Base-by-base conservation (phyloP, 2,329 filamentous ascomycete genomes). In the Penicillium brevicompactum region DNA sequence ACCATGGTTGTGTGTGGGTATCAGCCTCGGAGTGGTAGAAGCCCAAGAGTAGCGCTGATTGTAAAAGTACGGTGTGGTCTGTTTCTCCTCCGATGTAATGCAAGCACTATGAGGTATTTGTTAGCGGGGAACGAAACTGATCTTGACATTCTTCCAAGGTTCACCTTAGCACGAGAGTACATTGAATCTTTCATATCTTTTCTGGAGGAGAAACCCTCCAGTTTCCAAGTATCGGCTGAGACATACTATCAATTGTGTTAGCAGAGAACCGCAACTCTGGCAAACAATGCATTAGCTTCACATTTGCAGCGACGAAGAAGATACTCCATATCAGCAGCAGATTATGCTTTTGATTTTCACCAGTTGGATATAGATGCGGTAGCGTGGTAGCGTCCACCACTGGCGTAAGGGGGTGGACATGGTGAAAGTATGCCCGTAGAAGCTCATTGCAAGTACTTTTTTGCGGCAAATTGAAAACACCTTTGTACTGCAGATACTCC, bases 11-110 rank as follows among this genome's bases (percentile, higher is more conserved):
- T 8, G 68, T 70, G 11, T 75, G 70, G 46, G 79, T 74, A 46
- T 78, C 73, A 0, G 71, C 65, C 37, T 76, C 71, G 0, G 72
- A 71, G 46, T 76, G 76, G 70, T 74, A 80, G 51, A 76, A 78
- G 7, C 72, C 71, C 49, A 80, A 65, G 0, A 80, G 56, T 1
- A 80, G 67, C 7, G 75, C 70, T 0, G 77, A 70, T 59, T 79
- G 77, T 14, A 80, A 71, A 2, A 79, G 66, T n/a, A 66, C 16
- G 55, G 61, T 66, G 24, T 44, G 41, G 11, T 53, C 43, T 43
- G 44, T 53, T 34, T 53, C 50, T 14, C 50, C 50, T 5, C 44
- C 50, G 24, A 47, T 53, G 42, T 47, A 31, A 16, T 53, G 44
- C 7, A 53, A 24, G n/a, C 50, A 53, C 50, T 53, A 10, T n/a